Conservation (phyloP, 495 filamentous ascomycete species). For the Trichoderma gamsii region DNA sequence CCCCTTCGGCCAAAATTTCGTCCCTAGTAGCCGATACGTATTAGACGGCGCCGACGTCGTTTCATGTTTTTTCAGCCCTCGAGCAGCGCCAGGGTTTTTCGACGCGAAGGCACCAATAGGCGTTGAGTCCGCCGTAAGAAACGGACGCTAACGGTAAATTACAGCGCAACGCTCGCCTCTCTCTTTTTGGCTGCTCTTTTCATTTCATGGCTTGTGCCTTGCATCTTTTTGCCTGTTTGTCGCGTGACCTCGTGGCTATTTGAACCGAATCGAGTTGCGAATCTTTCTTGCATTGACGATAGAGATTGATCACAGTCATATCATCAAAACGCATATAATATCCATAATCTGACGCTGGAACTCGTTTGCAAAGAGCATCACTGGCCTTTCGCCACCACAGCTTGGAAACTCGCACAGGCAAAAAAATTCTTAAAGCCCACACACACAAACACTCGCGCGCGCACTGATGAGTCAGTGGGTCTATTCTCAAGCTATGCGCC, state of each 20-base stretch:
- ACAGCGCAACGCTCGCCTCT: neutral
- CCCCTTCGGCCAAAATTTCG: neutral
- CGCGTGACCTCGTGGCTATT: neutral
- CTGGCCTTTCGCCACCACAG: neutral
- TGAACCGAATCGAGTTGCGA: neutral
- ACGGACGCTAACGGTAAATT: slow-evolving; percentile 13
- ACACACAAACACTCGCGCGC: slow-evolving; percentile 1
- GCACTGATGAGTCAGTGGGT: neutral
- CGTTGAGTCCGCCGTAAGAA: neutral
- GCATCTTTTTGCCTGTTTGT: neutral
- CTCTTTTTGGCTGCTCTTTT: neutral
- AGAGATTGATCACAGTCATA: neutral
- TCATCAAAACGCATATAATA: neutral
- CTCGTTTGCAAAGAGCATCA: neutral
- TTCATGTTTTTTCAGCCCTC: neutral
- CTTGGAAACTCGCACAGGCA: neutral
- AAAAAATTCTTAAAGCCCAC: slow-evolving; percentile 6
- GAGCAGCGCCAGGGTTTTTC: neutral
- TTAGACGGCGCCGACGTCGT: slow-evolving; percentile 6
- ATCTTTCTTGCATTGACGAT: neutral
- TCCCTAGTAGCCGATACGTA: neutral
- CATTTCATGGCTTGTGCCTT: neutral
- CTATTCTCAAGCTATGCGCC: neutral
- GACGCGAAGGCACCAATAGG: neutral
- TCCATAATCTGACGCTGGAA: too few relatives aligned